Evolutionary conservation across 176 grass and related monocot genomes (phyloP).

Genomic region (Aegilops sharonensis): DNA sequence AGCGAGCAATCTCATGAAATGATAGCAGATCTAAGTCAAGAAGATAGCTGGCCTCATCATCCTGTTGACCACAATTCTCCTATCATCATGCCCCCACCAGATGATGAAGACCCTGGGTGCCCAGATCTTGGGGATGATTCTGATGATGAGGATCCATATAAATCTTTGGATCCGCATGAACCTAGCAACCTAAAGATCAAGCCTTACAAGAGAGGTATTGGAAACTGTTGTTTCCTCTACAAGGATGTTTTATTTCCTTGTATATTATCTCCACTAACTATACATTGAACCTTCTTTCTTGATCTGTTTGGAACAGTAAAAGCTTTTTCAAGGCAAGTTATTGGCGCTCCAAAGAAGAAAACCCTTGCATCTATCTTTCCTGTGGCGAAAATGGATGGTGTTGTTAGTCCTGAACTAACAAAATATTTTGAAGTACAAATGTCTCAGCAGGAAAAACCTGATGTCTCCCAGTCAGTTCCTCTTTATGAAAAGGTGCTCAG

Average conservation of each 20-base stretch:
- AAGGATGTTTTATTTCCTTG: constrained; percentile 25
- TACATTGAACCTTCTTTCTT: constrained; percentile 33
- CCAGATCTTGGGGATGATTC: constrained; percentile 58
- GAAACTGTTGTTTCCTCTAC: constrained; percentile 8
- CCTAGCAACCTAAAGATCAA: constrained; percentile 73
- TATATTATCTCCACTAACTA: constrained; percentile 19
- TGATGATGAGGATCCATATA: constrained; percentile 80
- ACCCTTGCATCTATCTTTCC: constrained; percentile 63
- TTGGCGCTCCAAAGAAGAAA: constrained; percentile 40
- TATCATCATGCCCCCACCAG: constrained; percentile 40
- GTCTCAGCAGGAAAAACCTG: constrained; percentile 50
- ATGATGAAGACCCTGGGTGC: constrained; percentile 47
- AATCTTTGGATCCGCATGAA: constrained; percentile 84
- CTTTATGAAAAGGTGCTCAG: constrained; percentile 69
- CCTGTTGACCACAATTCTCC: constrained; percentile 31
- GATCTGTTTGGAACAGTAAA: constrained; percentile 64
- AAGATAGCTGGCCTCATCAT: constrained; percentile 31
- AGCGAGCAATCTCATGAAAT: constrained; percentile 25
- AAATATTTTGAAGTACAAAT: constrained; percentile 53
- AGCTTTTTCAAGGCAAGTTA: constrained; percentile 43
- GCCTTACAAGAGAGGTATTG: constrained; percentile 78
- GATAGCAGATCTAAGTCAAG: constrained; percentile 35
- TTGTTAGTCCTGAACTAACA: constrained; percentile 41
- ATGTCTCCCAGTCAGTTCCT: constrained; percentile 52
- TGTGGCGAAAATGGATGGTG: constrained; percentile 70